Evolutionary conservation across 1,284 basidiomycete species (phyloP).

Genomic region (Neonothopanus nambi): DNA sequence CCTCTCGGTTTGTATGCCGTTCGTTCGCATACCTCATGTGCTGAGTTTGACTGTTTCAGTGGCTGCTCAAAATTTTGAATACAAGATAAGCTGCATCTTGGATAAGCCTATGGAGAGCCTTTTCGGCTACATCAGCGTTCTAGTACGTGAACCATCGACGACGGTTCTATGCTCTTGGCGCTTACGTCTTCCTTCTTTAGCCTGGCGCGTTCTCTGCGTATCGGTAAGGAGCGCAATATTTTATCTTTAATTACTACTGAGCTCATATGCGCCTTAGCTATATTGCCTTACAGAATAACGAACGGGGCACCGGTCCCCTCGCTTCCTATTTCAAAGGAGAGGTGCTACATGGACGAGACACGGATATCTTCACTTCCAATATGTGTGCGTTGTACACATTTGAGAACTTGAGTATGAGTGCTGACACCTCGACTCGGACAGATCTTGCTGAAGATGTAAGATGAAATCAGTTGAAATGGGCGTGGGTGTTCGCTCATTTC

Average conservation of each 20-base stretch:
- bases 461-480: conserved; percentile 2
- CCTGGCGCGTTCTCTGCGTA: conserved; percentile 97
- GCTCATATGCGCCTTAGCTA: conserved; percentile 47
- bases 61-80: conserved; percentile 93
- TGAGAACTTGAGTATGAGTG: background rate
- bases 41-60: conserved; percentile 47
- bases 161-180: background rate
- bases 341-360: conserved; percentile 85
- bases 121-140: conserved; percentile 89
- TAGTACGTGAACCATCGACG: conserved; percentile 51
- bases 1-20: conserved; percentile 64
- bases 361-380: conserved; percentile 93
- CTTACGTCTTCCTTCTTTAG: conserved; percentile 33
- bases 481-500: too few species aligned
- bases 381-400: conserved; percentile 63
- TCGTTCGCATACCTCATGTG: conserved; percentile 6
- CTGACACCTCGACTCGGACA: conserved; percentile 30
- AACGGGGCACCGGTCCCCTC: conserved; percentile 83
- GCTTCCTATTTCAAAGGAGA: conserved; percentile 98
- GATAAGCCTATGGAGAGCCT: conserved; percentile 94
- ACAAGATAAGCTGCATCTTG: conserved; percentile 90
- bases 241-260: conserved; percentile 1
- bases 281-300: conserved; percentile 89
- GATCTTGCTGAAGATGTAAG: conserved; percentile 85
- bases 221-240: conserved; percentile 33